Evolutionary conservation across 2,329 filamentous ascomycete species (phyloP), one percentile per base, ranked within the genome.

Genomic region (Colletotrichum sp.): DNA sequence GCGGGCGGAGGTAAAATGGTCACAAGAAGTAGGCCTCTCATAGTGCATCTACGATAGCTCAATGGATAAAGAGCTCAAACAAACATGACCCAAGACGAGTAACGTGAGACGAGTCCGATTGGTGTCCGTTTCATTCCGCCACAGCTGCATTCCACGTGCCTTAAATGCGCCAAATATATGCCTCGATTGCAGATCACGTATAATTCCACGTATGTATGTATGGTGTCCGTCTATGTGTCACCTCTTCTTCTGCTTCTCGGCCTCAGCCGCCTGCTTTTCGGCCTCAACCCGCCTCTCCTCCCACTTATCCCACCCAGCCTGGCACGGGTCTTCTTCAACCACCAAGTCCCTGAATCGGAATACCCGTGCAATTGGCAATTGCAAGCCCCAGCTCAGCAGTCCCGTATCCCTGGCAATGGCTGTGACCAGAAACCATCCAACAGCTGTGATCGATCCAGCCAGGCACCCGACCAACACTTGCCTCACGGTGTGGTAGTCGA

Each of bases 291-390:
- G 87, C 79, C 81, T 85, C 65, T 88, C 87, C 84, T 96, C 93
- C 95, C 96, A 98, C 82, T 94, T 93, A 85, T 96, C 95, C 96
- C 96, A 99, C 3, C 97, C 97, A 56, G 96, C 94, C 86, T 98
- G 95, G 39, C 93, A 93, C 79, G 98, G 85, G 84, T 98, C 96
- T 85, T 98, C 96, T 82, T 94, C 93, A 8, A 97, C 89, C 15
- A 97, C 92, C 77, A 99, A 86, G 84, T 99, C 97, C 75, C 97
- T 89, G 64, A 98, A 87, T 75, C 96, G 90, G 64, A 97, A 86
- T 78, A 92, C 89, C 80, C 91, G 90, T 5, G 92, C 90, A 6
- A 94, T 79, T 32, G 91, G 89, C 43, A 91, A 88, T 30, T 95
- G 93, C 70, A 98, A 84, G 4, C 87, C 90, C 94, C 94, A 95